Evolutionary conservation across 2,329 filamentous ascomycete genomes (phyloP), one percentile per base, ranked within the genome.

Genomic region (Xylaria polymorpha): DNA sequence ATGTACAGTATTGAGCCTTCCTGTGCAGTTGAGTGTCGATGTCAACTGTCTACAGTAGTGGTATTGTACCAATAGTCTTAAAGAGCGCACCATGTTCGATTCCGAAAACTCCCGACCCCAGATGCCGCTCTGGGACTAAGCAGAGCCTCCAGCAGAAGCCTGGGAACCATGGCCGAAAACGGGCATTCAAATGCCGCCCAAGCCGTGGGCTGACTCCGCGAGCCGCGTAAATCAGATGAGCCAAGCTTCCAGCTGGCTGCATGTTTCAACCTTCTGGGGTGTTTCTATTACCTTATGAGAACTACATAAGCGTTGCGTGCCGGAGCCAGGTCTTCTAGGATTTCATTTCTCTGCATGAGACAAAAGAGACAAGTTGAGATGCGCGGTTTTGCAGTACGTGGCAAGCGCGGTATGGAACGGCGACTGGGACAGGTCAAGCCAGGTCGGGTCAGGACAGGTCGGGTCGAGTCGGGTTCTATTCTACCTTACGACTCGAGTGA

Each of bases 271-370:
- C 25, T 43, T 64, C 48, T 39, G 41, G 59, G 62, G 65, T 71
- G 68, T 75, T 76, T 70, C 62, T 66, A 74, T 77, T 77, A 77
- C 75, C 59, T 76, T 57, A 77, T 73, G 68, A 70, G 74, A 76
- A 76, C 68, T 12, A 64, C 57, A 12, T 41, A 43, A 61, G 48
- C 59, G 60, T 64, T 57, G 60, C 37, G 44, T 35, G 56, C 56
- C 61, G 60, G 69, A 62, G 25, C 59, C n/a, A 44, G 50, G 32
- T 39, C 20, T 37, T 50, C 29, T 29, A 44, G 43, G 43, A 46
- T 57, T 63, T 61, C 32, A n/a, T 51, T 60, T 61, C 58, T 25
- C 48, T 60, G 37, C 41, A 44, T 43, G 61, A 29, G 14, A 55
- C 58, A 29, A 29, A 29, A 29, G 25, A 29, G 25, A 29, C 39